Evolutionary conservation across 306 rosid species (phyloP), one percentile per base, ranked within the genome.

Genomic region (Lithocarpus polystachyus): DNA sequence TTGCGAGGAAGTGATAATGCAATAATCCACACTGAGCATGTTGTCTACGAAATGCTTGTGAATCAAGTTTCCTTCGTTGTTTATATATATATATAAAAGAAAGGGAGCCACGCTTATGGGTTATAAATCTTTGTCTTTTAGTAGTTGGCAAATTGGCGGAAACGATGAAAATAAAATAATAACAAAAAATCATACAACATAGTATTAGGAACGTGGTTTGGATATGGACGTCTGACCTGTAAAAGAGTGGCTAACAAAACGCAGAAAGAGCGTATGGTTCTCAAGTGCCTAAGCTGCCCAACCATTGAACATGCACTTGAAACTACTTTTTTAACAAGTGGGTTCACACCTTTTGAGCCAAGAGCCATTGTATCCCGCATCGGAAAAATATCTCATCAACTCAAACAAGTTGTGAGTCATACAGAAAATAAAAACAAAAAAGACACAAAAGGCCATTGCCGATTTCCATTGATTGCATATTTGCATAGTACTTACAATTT

Each of bases 281-380:
- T 68, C 60, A 59, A 80, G 74, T 79, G 68, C 61, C 67, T 57
- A 51, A 68, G 40, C 79, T 64, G 81, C 74, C 75, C 64, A 76
- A 23, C 75, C 75, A 60, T 52, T 35, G 59, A 64, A 62, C 76
- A 54, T 73, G 76, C 23, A 52, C 19, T 52, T 20, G 17, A 19
- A 73, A 17, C 26, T 28, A 55, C 77, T 74, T 82, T 74, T 82
- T 77, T 56, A 24, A 60, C 74, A 57, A 29, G 17, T n/a, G 55
- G 48, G 53, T 74, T 22, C 1, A 62, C 74, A 62, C 74, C 55
- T 37, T 79, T 77, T 69, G 40, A 57, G 68, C 75, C 72, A 70
- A 48, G 70, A 53, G 56, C 72, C 70, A n/a, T 19, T 15, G 57
- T 54, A 59, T 52, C 33, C 26, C 26, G 18, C 1, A 52, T 1